Base-by-base conservation (phyloP, 2,329 filamentous ascomycete species). In the Myriosclerotinia curreyana region DNA sequence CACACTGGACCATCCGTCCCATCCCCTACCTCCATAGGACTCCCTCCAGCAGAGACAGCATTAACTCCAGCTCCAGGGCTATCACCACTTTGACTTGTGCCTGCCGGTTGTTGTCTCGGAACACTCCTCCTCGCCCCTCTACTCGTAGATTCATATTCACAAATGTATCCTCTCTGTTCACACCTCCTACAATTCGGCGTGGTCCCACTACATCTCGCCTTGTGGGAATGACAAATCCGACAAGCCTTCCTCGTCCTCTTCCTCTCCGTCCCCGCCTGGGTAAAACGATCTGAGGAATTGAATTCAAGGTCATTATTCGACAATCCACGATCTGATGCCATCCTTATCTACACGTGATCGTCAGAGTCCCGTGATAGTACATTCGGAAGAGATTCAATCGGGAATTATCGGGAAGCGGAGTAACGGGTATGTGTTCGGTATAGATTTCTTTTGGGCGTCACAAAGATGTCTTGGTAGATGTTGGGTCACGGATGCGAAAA, bases 321-420 rank as follows among this genome's bases (percentile, higher is more conserved):
- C 51, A 54, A 49, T 56, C 25, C 60, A n/a, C 34, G 40, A 46
- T 56, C 40, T 22, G 40, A 38, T 20, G 28, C 46, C 44, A 46
- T 56, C 42, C 60, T 56, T 62, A 62, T 62, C 60, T 48, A 56
- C 51, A 62, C 60, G 60, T 62, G 60, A 62, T 62, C n/a, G 12
- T 28, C 5, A 11, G 7, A 20, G 40, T 44, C 36, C 54, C 40
- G 54, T 44, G 40, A 56, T 56, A 34, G 12, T 11, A 31, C 54
- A 56, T 56, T 56, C 28, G 38, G 54, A 34, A 46, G 38, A 31
- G 40, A 46, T 17, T n/a, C 20, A 17, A 46, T 56, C 40, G 54
- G 54, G 40, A 22, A 5, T 22, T 56, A 34, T 56, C 54, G 54
- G 54, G 28, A 15, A 34, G 40, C 40, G 20, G 25, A 46, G 25